Evolutionary conservation across 176 grass and related monocot genomes (phyloP), one percentile per base, ranked within the genome.

Genomic region (Cenchrus fungigraminus): DNA sequence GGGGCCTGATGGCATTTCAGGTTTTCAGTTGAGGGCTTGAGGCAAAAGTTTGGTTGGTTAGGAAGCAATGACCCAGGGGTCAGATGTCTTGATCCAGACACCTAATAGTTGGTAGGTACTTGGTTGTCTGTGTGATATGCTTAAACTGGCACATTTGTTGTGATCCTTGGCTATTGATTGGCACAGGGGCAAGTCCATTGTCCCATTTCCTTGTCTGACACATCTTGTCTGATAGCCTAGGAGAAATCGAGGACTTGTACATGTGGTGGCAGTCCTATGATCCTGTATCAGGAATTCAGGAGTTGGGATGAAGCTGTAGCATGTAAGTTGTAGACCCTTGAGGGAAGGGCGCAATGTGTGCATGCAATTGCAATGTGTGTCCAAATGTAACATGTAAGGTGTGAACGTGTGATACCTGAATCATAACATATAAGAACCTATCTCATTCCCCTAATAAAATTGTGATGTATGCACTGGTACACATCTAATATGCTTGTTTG

Each of bases 101-200:
- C 89, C 85, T 87, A 87, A 87, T 81, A 76, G 71, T 87, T 87
- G 74, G 89, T 86, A 87, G 76, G 25, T 55, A 87, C 70, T 87
- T 64, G 3, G 25, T 42, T 91, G 64, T 87, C 70, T 84, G 51
- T 45, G 57, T 76, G 69, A 63, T 84, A 70, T 65, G 69, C 53
- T 90, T 83, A 90, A 83, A 84, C 47, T 15, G 37, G 84, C 81
- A 34, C 55, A 57, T 71, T 77, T 73, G 42, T 22, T 86, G 15
- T 52, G 61, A 81, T 81, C 66, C 31, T 79, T 86, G 46, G 46
- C 15, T 72, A 53, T 34, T 51, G 62, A 46, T 67, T 59, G 3
- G 22, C 19, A 80, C 9, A 73, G 22, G 69, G 61, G 29, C 54
- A 62, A 80, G 17, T 68, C 62, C 9, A 8, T 45, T 51, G 16